Percentiles rank a stretch among this genome's conserved stretches.
Evolutionary conservation across 495 filamentous ascomycete genomes (phyloP).

Genomic region (Podospora comata): DNA sequence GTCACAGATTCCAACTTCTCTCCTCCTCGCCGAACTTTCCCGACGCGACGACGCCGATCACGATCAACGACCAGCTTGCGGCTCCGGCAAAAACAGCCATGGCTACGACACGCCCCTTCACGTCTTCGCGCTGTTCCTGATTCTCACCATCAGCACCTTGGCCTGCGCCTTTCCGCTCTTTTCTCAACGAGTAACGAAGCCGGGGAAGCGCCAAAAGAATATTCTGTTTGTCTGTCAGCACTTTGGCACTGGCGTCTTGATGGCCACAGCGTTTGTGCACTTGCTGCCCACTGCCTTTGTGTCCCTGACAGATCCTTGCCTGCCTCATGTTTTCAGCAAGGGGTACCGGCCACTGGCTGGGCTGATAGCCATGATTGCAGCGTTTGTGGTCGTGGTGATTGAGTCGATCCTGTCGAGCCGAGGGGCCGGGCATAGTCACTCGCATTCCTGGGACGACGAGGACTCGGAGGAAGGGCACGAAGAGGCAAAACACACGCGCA

Average conservation of each 20-base stretch:
- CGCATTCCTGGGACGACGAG: conserved; percentile 46
- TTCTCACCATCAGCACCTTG: conserved; percentile 66
- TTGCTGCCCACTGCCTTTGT: conserved; percentile 77
- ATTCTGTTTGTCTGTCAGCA: conserved; percentile 74
- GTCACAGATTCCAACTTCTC: conserved; percentile 49
- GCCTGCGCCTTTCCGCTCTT: conserved; percentile 61
- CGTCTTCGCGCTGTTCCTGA: conserved; percentile 73
- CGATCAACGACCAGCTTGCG: conserved; percentile 54
- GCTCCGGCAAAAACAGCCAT: conserved; percentile 53
- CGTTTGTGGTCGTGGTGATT: conserved; percentile 67
- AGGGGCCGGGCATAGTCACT: conserved; percentile 52
- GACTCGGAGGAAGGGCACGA: conserved; percentile 31
- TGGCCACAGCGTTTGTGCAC: conserved; percentile 88
- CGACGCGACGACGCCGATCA: conserved; percentile 39
- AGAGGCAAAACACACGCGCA: conserved; percentile 22
- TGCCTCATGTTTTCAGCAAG: conserved; percentile 69
- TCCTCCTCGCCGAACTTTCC: conserved; percentile 51
- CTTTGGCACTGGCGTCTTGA: conserved; percentile 82
- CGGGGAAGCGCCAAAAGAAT: conserved; percentile 39
- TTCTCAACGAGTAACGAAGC: conserved; percentile 45
- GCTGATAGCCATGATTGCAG: conserved; percentile 72
- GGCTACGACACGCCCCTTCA: conserved; percentile 66
- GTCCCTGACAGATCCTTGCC: conserved; percentile 76
- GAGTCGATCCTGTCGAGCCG: conserved; percentile 71
- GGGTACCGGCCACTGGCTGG: conserved; percentile 74